Conservation (phyloP, 1,139 yeast species). For the Starmera stellimalicola region DNA sequence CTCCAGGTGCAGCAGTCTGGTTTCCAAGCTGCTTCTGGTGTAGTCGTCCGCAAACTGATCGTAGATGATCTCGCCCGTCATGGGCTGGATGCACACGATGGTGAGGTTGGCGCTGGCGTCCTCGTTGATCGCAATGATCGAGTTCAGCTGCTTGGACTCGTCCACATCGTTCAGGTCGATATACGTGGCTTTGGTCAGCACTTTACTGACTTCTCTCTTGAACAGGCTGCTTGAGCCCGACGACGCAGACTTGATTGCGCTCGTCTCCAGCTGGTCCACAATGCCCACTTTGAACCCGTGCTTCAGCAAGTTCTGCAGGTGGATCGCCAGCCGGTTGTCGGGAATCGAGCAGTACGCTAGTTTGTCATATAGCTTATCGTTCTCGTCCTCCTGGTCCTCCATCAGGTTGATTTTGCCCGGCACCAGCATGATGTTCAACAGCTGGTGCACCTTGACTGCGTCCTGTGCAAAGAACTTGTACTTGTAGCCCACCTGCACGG, state of each 20-base stretch:
- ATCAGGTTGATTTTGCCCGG: constrained; percentile 48
- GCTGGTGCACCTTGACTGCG: constrained; percentile 58
- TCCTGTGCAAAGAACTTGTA: constrained; percentile 81
- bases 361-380: constrained; percentile 38
- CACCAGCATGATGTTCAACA: constrained; percentile 61
- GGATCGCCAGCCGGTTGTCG: constrained; percentile 60
- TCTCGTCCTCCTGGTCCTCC: constrained; percentile 35
- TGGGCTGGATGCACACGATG: constrained; percentile 62
- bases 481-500: constrained; percentile 87
- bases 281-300: constrained; percentile 74
- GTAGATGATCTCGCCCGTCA: constrained; percentile 68
- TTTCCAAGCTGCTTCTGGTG: constrained; percentile 53
- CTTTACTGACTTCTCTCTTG: constrained; percentile 56
- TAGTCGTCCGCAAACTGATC: constrained; percentile 57
- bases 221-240: constrained; percentile 42
- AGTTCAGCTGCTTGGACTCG: constrained; percentile 10
- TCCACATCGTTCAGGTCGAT: constrained; percentile 45
- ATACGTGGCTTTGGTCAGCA: constrained; percentile 81
- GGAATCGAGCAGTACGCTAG: constrained; percentile 87
- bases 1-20: constrained; percentile 59
- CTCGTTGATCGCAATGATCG: constrained; percentile 16
- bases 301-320: constrained; percentile 56
- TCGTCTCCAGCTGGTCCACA: constrained; percentile 77
- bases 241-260: constrained; percentile 53
- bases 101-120: constrained; percentile 20